Evolutionary conservation across 768 basidiomycete genomes (phyloP).

Genomic region (Auricularia sp.): DNA sequence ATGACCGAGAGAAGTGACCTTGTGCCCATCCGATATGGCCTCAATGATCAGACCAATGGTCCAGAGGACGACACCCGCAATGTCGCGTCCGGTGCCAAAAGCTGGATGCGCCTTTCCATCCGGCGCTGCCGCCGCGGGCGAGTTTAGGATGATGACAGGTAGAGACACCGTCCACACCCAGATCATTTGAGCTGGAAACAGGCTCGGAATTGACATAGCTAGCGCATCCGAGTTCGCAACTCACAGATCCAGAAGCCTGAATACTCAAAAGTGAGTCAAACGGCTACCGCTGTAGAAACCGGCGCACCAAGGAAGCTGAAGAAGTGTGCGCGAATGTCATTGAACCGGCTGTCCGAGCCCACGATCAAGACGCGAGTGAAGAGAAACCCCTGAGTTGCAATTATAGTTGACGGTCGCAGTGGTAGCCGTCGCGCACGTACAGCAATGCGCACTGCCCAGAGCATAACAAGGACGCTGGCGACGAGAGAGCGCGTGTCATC

Average conservation of each 20-base stretch:
- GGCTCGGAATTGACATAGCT: neutral
- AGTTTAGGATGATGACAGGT: constrained; percentile 56
- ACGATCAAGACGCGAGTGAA: constrained; percentile 60
- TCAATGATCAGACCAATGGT: constrained; percentile 48
- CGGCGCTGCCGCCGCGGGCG: constrained; percentile 45
- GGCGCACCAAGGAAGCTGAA: constrained; percentile 47
- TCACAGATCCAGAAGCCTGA: constrained; percentile 47
- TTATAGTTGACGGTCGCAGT: neutral
- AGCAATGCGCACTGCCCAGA: constrained; percentile 53
- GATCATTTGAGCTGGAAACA: constrained; percentile 38
- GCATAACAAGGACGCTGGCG: constrained; percentile 48
- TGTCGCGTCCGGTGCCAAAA: constrained; percentile 54
- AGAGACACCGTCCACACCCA: constrained; percentile 61
- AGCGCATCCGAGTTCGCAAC: constrained; percentile 6
- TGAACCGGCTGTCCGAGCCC: constrained; percentile 56
- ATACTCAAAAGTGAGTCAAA: neutral
- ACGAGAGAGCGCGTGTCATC: constrained; percentile 45
- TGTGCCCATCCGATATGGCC: constrained; percentile 45
- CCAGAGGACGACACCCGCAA: constrained; percentile 54
- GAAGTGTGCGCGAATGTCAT: constrained; percentile 55
- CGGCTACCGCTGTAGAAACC: neutral
- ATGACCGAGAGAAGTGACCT: constrained; percentile 26
- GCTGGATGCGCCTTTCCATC: constrained; percentile 38
- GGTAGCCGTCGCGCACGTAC: constrained; percentile 17
- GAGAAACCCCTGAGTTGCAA: constrained; percentile 37